Evolutionary conservation across 148 eudicot genomes (phyloP), one percentile per base, ranked within the genome.

Genomic region (Pouteria glomerata): DNA sequence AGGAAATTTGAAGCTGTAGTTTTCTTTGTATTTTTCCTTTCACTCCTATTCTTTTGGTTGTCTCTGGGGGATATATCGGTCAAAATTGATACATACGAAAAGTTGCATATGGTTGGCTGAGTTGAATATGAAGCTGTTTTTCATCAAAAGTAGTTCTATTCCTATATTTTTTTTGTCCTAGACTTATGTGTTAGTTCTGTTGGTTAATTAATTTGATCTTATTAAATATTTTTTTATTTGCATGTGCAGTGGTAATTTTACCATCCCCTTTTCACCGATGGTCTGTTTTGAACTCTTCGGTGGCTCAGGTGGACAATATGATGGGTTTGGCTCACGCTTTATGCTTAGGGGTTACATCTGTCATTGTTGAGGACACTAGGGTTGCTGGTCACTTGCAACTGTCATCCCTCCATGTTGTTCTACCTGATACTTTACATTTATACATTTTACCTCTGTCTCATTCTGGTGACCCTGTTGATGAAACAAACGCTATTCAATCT

Each of bases 191-290:
- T 24, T 44, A 57, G 27, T 56, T 47, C 29, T 70, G 39, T 58
- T 57, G 29, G 63, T 47, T 42, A 39, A 63, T 64, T 64, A 65
- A 10, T 27, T 27, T 24, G n/a, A 50, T 34, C 66, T 58, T 56
- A 65, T 70, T 66, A 10, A 5, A 57, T 60, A 48, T 68, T 26
- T 56, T 68, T 26, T 56, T n/a, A 33, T 65, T 30, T 37, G 65
- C 66, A 18, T 70, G 58, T 78, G 63, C 87, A 88, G 89, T 78
- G 74, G 89, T 93, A 55, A 80, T 82, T 45, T 80, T 93, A 70
- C 98, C 98, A 61, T 93, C 98, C 78, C 87, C 87, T 68, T 85
- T 79, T 70, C 96, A 88, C 80, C 83, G 69, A 55, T 93, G 98
- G 98, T 86, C 86, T 67, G 72, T 76, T 72, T 75, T 79, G 79